Evolutionary conservation across 345 rosid species (phyloP).

Genomic region (Euphorbia tirucalli): DNA sequence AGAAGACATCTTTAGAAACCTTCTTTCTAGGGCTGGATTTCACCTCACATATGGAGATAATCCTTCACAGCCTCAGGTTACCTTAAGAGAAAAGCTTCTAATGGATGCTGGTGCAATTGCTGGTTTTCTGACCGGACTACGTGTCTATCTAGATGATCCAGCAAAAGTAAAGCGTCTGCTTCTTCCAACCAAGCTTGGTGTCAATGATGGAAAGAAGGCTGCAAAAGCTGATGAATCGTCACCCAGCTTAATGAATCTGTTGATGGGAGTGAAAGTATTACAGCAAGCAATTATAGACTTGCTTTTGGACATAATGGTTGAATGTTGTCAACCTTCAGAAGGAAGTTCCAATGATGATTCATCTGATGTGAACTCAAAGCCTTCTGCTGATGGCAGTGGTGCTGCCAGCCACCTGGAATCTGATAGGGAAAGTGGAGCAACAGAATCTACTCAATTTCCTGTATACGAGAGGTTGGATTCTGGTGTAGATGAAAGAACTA

Average conservation of each 20-base stretch:
- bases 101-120: slow-evolving; percentile 99
- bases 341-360: slow-evolving; percentile 53
- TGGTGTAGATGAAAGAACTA: slow-evolving; percentile 56
- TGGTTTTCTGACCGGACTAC: slow-evolving; percentile 94
- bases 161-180: slow-evolving; percentile 95
- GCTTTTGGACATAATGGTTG: slow-evolving; percentile 94
- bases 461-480: slow-evolving; percentile 69
- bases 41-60: slow-evolving; percentile 92
- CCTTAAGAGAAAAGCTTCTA: slow-evolving; percentile 83
- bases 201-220: slow-evolving; percentile 70
- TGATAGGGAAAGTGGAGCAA: slow-evolving; percentile 63
- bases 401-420: slow-evolving; percentile 52
- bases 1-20: slow-evolving; percentile 95
- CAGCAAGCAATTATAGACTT: slow-evolving; percentile 99
- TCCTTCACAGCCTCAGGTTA: slow-evolving; percentile 86
- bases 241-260: slow-evolving; percentile 97
- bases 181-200: slow-evolving; percentile 86
- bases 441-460: slow-evolving; percentile 57
- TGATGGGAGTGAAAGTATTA: slow-evolving; percentile 98
- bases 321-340: slow-evolving; percentile 95
- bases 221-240: slow-evolving; percentile 73
- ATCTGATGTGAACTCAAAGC: slow-evolving; percentile 45
- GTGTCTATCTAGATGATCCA: slow-evolving; percentile 96
- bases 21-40: slow-evolving; percentile 96
- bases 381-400: slow-evolving; percentile 46